Evolutionary conservation across 2,329 filamentous ascomycete species (phyloP).

Genomic region (Cladosporium colombiae): DNA sequence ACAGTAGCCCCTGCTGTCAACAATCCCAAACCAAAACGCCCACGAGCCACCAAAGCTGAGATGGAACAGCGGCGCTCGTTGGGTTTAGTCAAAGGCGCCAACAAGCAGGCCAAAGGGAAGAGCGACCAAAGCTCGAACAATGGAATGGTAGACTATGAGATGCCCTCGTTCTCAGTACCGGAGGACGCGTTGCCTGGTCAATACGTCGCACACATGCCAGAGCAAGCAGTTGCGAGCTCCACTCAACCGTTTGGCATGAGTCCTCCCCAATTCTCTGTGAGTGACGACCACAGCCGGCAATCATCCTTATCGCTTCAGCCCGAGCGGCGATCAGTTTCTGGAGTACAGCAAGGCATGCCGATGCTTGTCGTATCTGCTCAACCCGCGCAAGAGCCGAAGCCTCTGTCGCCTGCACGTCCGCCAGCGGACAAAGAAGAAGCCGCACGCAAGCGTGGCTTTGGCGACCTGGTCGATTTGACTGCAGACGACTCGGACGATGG

Average conservation of each 20-base stretch:
- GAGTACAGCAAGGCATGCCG: slow-evolving; percentile 2
- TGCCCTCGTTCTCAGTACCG: slow-evolving; percentile 31
- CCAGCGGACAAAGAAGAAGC: slow-evolving; percentile 55
- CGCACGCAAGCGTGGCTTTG: slow-evolving; percentile 57
- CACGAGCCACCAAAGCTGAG: slow-evolving; percentile 8
- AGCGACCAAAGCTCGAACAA: background rate
- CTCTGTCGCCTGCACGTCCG: slow-evolving; percentile 29
- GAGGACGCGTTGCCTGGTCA: slow-evolving; percentile 24
- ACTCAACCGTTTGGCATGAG: background rate
- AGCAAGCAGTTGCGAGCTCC: background rate
- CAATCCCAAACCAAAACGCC: background rate
- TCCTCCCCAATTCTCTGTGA: background rate
- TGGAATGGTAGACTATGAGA: slow-evolving; percentile 30
- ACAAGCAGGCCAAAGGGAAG: background rate
- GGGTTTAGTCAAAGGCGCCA: background rate
- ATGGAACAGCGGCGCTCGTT: slow-evolving; percentile 9
- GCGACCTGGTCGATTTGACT: slow-evolving; percentile 57
- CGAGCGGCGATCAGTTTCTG: background rate
- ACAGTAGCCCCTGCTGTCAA: background rate
- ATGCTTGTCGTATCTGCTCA: slow-evolving; percentile 18
- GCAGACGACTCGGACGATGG: slow-evolving; percentile 43
- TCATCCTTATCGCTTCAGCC: slow-evolving; percentile 3
- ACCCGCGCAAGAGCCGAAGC: slow-evolving; percentile 29
- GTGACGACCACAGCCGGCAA: slow-evolving; percentile 8
- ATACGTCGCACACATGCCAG: background rate